Evolutionary conservation across 352 stramenopile genomes (phyloP), one percentile per base, ranked within the genome.

Genomic region (Pythium folliculosum): DNA sequence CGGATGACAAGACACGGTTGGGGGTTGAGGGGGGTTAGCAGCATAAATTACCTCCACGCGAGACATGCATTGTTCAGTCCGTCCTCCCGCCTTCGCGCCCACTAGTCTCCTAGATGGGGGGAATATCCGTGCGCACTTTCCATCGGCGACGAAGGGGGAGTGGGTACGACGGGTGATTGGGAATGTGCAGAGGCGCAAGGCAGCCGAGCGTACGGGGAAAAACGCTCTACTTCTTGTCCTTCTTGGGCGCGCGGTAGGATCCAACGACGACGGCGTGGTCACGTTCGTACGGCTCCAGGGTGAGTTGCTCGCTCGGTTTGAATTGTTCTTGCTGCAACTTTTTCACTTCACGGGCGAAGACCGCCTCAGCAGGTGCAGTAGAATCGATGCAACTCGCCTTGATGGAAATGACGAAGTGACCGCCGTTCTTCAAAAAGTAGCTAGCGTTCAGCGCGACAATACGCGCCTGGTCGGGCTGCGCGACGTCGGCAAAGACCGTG

Each of bases 371-470:
- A 62, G 96, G 83, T 44, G 97, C 97, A 49, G 98, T 99, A 30
- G 95, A 99, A 88, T 99, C 97, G 77, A 99, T 99, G 83, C 97
- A 99, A 78, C 85, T 98, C 57, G 98, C 98, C 88, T 99, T 99
- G 87, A 99, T 99, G 38, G 97, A 98, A 77, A 99, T 99, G 13
- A 99, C 96, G 59, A 98, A 98, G 88, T 99, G 97, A 66, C 98
- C 98, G 68, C 97, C 97, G 84, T 99, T 99, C 82, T 99, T 99
- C 54, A 99, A 82, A 82, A 99, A 99, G 85, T 99, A 98, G 76
- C 98, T 97, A 19, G 97, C 90, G 82, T 99, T 99, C 52, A 99
- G 75, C 10, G 95, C 96, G 45, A 99, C 97, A 67, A 99, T 99
- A 90, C 98, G 97, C 19, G 97, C 97, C 72, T 99, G 98, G 85